Base-by-base conservation (phyloP, 345 rosid species). In the Bruguiera parviflora region DNA sequence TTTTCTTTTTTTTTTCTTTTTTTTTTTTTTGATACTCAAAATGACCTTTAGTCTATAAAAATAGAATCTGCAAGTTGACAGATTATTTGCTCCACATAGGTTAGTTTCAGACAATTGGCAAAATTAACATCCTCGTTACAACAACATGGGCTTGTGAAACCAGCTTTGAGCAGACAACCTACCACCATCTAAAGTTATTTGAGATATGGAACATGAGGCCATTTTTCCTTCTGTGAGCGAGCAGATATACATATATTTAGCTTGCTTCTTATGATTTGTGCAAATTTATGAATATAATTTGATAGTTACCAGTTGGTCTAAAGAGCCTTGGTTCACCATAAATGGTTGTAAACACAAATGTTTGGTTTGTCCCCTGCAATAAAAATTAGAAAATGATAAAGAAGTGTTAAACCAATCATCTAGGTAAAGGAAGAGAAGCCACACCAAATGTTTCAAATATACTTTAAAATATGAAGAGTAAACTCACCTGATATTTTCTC, bases 251-350 rank as follows among this genome's bases (percentile, higher is more conserved):
- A 16, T 27, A 21, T 33, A 16, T 31, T 63, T n/a, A 53, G 55
- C 5, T 63, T 25, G 21, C 10, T 56, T 27, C 5, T 49, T 59
- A 35, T 29, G 20, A n/a, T 28, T 53, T 35, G 4, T 19, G 33
- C 24, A 27, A 58, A 52, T 27, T 15, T 71, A 63, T 52, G 20
- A 68, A 3, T 25, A 8, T 9, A 58, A 32, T 28, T 56, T 63
- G 60, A 71, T 16, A 46, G 78, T 73, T 73, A 94, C 97, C 98
- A 1, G 98, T 94, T 53, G 98, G 87, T 72, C 96, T 86, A 84
- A 94, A 94, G 21, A 91, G 73, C 84, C 96, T 88, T 65, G 98
- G 98, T 72, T 81, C 84, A 64, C 96, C 98, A 80, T 94, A 81
- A 68, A 86, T 75, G 65, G 97, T 89, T 69, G 98, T 94, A 82